These are phyloP conservation scores for Coprinellus micaceus DNA, from an alignment of 768 basidiomycete genomes.

Conservation along the genomic window DNA sequence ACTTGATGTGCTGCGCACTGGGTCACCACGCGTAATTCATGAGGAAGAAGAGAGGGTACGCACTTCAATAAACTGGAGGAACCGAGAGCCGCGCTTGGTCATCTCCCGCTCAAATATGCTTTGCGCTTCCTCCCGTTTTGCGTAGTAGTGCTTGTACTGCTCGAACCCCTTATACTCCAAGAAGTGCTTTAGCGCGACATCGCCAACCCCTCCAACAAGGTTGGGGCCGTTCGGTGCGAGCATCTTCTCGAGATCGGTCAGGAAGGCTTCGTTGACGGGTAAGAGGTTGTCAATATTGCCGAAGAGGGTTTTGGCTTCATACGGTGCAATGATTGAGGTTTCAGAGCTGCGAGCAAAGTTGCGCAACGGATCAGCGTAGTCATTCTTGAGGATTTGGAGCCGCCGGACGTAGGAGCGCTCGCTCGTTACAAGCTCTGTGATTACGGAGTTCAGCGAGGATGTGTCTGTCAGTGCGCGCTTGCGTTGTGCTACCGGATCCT, in stretches of 20 bases:
- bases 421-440: slow-evolving; percentile 85
- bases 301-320: slow-evolving; percentile 91
- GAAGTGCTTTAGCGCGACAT: slow-evolving; percentile 84
- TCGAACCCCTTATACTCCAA: slow-evolving; percentile 83
- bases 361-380: slow-evolving; percentile 90
- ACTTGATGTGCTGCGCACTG: slow-evolving; percentile 72
- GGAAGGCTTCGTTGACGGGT: slow-evolving; percentile 85
- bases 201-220: slow-evolving; percentile 68
- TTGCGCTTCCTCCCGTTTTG: slow-evolving; percentile 91
- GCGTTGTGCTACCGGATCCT: slow-evolving; percentile 42
- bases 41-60: slow-evolving; percentile 24
- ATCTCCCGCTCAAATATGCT: slow-evolving; percentile 81
- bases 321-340: slow-evolving; percentile 82
- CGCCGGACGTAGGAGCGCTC: slow-evolving; percentile 87
- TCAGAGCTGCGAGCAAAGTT: slow-evolving; percentile 80
- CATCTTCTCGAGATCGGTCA: slow-evolving; percentile 81
- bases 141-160: slow-evolving; percentile 87
- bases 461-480: slow-evolving; percentile 63
- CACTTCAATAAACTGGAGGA: slow-evolving; percentile 86
- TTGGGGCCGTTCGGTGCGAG: slow-evolving; percentile 52
- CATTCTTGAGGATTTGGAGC: slow-evolving; percentile 74
- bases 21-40: slow-evolving; percentile 9
- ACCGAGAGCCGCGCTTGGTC: slow-evolving; percentile 74
- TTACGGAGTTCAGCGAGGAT: slow-evolving; percentile 64
- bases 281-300: slow-evolving; percentile 90